phyloP scores from a whole-genome alignment of 805 yeast species.

The Trichomonascus vanleenenianus region DNA sequence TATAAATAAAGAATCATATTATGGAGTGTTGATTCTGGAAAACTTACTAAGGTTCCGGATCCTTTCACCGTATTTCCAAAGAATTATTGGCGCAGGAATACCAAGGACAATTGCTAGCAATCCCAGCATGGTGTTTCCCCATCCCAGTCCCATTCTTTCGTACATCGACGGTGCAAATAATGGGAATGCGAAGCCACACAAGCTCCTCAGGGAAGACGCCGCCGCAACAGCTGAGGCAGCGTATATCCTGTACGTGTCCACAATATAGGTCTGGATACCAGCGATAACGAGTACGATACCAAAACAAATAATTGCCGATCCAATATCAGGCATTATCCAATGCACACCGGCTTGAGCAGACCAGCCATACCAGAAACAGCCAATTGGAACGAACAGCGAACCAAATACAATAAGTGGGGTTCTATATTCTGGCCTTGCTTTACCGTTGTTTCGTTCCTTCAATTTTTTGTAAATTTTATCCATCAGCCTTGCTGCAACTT shows the following conservation, averaged over 20 bases:
- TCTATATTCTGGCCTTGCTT: conserved; percentile 52
- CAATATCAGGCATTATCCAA: conserved; percentile 60
- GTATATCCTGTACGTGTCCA: conserved; percentile 59
- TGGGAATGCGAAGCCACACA: conserved; percentile 64
- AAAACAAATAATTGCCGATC: conserved; percentile 51
- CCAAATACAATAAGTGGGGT: conserved; percentile 45
- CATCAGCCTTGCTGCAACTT: conserved; percentile 38
- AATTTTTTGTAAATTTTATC: conserved; percentile 35
- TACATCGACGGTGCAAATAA: conserved; percentile 55
- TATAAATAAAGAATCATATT: no score
- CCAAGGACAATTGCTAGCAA: conserved; percentile 49
- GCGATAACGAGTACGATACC: conserved; percentile 55
- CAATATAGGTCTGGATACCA: conserved; percentile 54
- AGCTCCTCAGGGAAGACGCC: conserved; percentile 54
- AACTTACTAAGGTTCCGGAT: no score
- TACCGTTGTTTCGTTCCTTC: conserved; percentile 40
- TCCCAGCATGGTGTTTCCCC: conserved; percentile 61
- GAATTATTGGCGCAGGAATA: conserved; percentile 51
- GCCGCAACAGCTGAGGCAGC: conserved; percentile 65
- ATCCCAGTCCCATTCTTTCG: conserved; percentile 48
- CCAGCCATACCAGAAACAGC: conserved; percentile 69
- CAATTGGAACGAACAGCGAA: conserved; percentile 50
- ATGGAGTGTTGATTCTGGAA: no score
- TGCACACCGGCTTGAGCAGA: conserved; percentile 47
- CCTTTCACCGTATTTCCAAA: conserved; percentile 40